Base-by-base conservation (phyloP, 352 stramenopile genomes). In the Globisporangium polare region DNA sequence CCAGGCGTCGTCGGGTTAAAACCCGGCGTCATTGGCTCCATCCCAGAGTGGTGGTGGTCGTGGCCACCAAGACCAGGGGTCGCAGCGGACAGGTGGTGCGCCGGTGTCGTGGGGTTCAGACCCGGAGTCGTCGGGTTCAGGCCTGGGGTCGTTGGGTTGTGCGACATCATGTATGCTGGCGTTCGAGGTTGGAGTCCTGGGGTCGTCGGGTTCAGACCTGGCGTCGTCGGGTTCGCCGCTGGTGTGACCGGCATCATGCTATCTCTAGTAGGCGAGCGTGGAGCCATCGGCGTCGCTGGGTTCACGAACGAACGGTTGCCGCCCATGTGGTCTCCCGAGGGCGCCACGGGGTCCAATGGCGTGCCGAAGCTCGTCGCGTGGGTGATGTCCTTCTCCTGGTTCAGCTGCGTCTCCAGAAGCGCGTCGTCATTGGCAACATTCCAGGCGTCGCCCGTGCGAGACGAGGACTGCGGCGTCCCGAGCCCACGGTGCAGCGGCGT, bases 341-440 rank as follows among this genome's bases (percentile, higher is more conserved):
- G 79, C 17, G 78, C 82, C 45, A 85, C 80, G 9, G 85, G 87
- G 54, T 94, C 87, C 54, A 95, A 60, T 15, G 87, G 87, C 18
- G 85, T 88, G 9, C 87, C 87, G 51, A 95, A 95, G 63, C 77
- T 95, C 18, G 83, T 93, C 27, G 87, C 87, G 58, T 95, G 87
- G 22, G 87, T 92, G 66, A 95, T 93, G 63, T 95, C 87, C 65
- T 92, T 92, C 62, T 95, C 87, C 58, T 95, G 87, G 63, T 94
- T 94, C 76, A 94, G 84, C 29, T 95, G 86, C 7, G 85, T 92
- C 59, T 95, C 87, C 13, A 95, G 63, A 29, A 95, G 53, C 9
- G 83, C 83, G 49, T 95, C 87, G 62, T 95, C 87, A 71, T 95
- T 95, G 8, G 83, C 82, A 62, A 92, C 80, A 65, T 92, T 94